Conservation (phyloP, 768 basidiomycete species). For the Rhizopogon vinicolor region DNA sequence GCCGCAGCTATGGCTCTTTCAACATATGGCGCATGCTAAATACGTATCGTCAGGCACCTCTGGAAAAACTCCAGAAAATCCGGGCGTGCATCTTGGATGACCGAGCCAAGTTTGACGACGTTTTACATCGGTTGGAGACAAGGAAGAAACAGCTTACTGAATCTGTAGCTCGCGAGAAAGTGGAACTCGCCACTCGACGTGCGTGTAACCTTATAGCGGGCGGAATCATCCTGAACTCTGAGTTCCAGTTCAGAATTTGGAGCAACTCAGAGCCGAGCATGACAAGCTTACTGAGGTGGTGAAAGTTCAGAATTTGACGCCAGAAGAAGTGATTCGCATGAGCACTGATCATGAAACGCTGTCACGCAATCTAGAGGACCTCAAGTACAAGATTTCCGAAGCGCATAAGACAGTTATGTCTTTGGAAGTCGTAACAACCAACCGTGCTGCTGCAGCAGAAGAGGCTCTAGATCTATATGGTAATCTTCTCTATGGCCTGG, state of each 20-base stretch:
- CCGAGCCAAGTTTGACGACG: conserved; percentile 73
- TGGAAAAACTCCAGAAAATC: conserved; percentile 57
- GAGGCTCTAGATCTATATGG: conserved; percentile 79
- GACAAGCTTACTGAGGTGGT: conserved; percentile 61
- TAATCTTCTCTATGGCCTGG: conserved; percentile 67
- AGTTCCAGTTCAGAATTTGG: conserved; percentile 52
- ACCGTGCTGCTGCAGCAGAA: conserved; percentile 77
- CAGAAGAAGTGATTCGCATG: conserved; percentile 90
- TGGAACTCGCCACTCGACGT: conserved; percentile 57
- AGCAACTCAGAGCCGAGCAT: conserved; percentile 61
- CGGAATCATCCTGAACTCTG: not conserved
- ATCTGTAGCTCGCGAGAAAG: conserved; percentile 62
- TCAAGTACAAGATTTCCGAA: conserved; percentile 71
- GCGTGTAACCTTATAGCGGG: conserved; percentile 8
- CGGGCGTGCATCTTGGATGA: conserved; percentile 67
- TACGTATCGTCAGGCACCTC: conserved; percentile 43
- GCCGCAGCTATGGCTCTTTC: conserved; percentile 4
- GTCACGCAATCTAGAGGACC: conserved; percentile 66
- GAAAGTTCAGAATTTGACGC: conserved; percentile 82
- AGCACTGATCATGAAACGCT: conserved; percentile 84
- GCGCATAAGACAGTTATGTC: conserved; percentile 68
- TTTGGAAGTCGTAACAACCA: conserved; percentile 80
- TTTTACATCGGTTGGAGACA: conserved; percentile 64
- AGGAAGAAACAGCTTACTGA: conserved; percentile 66
- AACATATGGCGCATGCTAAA: not conserved